Evolutionary conservation across 164 flowering plant species (phyloP), one percentile per base, ranked within the genome.

Genomic region (Santalum album): DNA sequence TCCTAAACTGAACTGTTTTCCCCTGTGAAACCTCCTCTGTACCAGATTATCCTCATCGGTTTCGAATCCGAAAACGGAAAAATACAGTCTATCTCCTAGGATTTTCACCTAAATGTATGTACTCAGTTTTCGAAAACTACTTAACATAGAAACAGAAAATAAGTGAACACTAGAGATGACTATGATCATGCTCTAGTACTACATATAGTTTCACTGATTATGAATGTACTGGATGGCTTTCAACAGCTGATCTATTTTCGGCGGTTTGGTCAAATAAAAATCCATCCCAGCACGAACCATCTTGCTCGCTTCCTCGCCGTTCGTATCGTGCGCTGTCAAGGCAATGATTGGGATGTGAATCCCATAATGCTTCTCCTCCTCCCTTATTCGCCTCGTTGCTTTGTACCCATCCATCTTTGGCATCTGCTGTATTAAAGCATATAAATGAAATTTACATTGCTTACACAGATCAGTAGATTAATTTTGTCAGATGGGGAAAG

Each of bases 281-380:
- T 76, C 77, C 67, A 68, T 73, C 21, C 77, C 75, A n/a, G 75
- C 65, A 11, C 56, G 48, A 4, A 29, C 25, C 14, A 54, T 62
- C 54, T 25, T 62, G 1, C 29, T 35, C 26, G 45, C 47, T 35
- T 69, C 70, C 22, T 63, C 66, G 0, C 25, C 55, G 25, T 14
- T 25, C 27, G 49, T 47, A 29, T 63, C 44, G 23, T 51, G 65
- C 3, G 72, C 70, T 0, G 70, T 69, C 23, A 72, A 49, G 12
- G 74, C 76, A n/a, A 76, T 64, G 15, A 76, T 73, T 1, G 74
- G 75, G 4, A 64, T 64, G n/a, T 55, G 76, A n/a, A 69, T 45
- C 7, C 67, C 63, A 26, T 67, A 60, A 0, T 59, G 17, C 26
- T 47, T 18, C 60, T 76, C 78, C 59, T 46, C 74, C 48, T 26